phyloP scores from a whole-genome alignment of 2,329 filamentous ascomycete species.

The Cercospora sp. region DNA sequence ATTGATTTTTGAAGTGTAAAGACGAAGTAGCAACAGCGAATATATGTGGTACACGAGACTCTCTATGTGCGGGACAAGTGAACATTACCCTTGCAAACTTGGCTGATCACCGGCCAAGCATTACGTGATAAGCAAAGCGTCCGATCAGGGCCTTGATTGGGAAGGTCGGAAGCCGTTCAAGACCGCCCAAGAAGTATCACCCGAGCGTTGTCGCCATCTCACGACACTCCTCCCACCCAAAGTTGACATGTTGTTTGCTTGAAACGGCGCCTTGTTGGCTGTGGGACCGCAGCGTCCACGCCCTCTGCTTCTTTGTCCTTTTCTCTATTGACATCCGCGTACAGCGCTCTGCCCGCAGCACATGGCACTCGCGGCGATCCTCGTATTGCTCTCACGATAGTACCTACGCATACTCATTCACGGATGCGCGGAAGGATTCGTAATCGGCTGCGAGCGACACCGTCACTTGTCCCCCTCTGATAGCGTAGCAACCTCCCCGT shows the following conservation, averaged over 20 bases:
- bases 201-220: neutral
- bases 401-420: neutral
- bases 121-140: neutral
- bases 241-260: constrained; percentile 4
- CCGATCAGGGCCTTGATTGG: neutral
- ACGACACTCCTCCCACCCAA: neutral
- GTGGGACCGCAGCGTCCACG: neutral
- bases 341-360: neutral
- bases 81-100: neutral
- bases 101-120: neutral
- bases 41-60: neutral
- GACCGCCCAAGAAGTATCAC: neutral
- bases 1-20: neutral
- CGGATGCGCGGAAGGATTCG: neutral
- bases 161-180: constrained; percentile 6
- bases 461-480: neutral
- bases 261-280: constrained; percentile 5
- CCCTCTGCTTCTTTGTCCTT: constrained; percentile 1
- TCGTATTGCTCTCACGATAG: constrained; percentile 9
- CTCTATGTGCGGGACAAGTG: neutral
- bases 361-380: neutral
- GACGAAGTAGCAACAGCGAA: neutral
- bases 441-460: neutral
- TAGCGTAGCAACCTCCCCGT: neutral
- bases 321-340: constrained; percentile 10